These are phyloP conservation scores for Daphne laureola DNA, from an alignment of 441 rosid species.

Conservation along the genomic window DNA sequence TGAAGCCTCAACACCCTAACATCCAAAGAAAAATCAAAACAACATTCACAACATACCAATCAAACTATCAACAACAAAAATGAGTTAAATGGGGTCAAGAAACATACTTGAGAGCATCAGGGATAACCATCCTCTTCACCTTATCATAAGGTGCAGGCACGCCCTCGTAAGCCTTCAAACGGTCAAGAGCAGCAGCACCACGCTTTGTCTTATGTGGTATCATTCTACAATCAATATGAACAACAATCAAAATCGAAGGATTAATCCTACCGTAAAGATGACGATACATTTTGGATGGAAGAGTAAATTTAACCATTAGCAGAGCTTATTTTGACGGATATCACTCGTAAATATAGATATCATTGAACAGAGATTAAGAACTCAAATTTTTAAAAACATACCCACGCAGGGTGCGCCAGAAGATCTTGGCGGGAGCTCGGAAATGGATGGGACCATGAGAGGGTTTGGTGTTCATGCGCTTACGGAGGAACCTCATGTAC, in stretches of 20 bases:
- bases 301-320: background rate
- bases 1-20: conserved; percentile 92
- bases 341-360: too few relatives aligned
- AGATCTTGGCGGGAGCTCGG: conserved; percentile 62
- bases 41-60: background rate
- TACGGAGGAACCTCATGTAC: conserved; percentile 57
- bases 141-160: conserved; percentile 39
- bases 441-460: conserved; percentile 72
- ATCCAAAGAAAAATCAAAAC: background rate
- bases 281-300: too few relatives aligned
- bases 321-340: too few relatives aligned
- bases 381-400: background rate
- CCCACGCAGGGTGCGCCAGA: conserved; percentile 70
- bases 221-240: conserved; percentile 24
- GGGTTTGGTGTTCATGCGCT: conserved; percentile 72
- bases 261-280: too few relatives aligned
- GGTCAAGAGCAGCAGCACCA: conserved; percentile 36
- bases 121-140: conserved; percentile 40
- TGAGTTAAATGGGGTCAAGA: background rate
- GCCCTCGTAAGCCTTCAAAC: conserved; percentile 40
- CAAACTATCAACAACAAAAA: background rate
- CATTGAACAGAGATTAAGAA: too few relatives aligned
- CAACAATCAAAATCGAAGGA: background rate
- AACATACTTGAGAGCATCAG: conserved; percentile 43
- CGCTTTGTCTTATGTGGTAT: conserved; percentile 46